A percentile compares a stretch with the other conserved stretches of the same genome.
These are phyloP conservation scores for Nakazawaea pomicola DNA, from an alignment of 805 yeast genomes.

Conservation along the genomic window DNA sequence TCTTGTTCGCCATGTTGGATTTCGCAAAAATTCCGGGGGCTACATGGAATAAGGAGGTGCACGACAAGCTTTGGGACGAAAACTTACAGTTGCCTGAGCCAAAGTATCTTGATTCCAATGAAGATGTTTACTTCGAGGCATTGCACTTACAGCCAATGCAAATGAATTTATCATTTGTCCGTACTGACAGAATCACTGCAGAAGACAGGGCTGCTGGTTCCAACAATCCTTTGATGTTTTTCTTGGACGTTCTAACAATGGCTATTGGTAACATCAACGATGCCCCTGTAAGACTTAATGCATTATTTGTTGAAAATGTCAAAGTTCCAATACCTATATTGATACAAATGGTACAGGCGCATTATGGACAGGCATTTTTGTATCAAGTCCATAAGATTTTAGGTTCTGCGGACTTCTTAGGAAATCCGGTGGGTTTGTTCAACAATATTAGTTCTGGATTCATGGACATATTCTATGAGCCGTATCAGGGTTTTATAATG, in stretches of 20 bases:
- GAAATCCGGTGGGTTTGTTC: conserved; percentile 96
- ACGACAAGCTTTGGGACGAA: conserved; percentile 51
- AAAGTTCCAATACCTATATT: conserved; percentile 79
- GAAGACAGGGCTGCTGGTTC: conserved; percentile 53
- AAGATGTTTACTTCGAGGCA: conserved; percentile 87
- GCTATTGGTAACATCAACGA: conserved; percentile 96
- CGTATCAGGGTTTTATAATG: conserved; percentile 91
- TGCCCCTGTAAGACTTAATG: conserved; percentile 88
- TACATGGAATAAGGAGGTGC: conserved; percentile 50
- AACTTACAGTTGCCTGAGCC: conserved; percentile 69
- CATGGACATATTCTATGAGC: conserved; percentile 94
- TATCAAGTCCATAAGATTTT: conserved; percentile 88
- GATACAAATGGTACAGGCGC: conserved; percentile 66
- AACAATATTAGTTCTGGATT: conserved; percentile 93
- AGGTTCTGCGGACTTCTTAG: conserved; percentile 94
- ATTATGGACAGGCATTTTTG: conserved; percentile 87
- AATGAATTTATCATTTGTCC: conserved; percentile 81
- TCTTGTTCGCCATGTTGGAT: conserved; percentile 74
- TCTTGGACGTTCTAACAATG: conserved; percentile 86
- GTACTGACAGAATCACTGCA: conserved; percentile 74
- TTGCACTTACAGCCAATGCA: conserved; percentile 90
- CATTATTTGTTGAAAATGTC: conserved; percentile 82
- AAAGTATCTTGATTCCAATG: conserved; percentile 42
- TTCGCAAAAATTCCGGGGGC: conserved; percentile 81
- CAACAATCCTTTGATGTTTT: conserved; percentile 66